Conservation (phyloP, 2,329 filamentous ascomycete genomes). For the Exophiala alcalophila region DNA sequence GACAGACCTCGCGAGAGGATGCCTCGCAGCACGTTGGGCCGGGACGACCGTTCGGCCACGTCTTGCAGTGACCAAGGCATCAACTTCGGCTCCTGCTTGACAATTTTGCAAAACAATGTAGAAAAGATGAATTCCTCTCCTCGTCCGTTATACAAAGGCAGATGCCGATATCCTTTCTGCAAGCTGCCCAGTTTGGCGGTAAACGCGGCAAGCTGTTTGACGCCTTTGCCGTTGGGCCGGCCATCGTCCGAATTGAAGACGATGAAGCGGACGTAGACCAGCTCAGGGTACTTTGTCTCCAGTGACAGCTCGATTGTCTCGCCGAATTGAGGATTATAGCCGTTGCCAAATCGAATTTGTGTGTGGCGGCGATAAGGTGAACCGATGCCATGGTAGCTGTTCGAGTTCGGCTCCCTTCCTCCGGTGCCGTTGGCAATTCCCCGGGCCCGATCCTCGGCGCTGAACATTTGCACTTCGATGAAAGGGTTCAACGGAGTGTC, state of each 20-base stretch:
- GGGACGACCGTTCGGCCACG: conserved; percentile 17
- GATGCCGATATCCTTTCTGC: conserved; percentile 86
- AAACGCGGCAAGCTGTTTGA: conserved; percentile 73
- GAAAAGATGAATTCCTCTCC: conserved; percentile 95
- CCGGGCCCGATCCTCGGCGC: conserved; percentile 86
- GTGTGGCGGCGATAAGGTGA: conserved; percentile 76
- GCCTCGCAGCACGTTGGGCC: conserved; percentile 24
- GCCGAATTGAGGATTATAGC: conserved; percentile 88
- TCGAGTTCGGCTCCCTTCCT: conserved; percentile 61
- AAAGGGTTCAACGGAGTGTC: conserved; percentile 84
- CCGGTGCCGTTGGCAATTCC: conserved; percentile 65
- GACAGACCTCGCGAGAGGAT: conserved; percentile 26
- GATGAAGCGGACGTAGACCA: conserved; percentile 90
- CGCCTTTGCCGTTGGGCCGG: conserved; percentile 63
- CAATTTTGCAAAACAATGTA: conserved; percentile 86
- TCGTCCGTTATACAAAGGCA: conserved; percentile 82
- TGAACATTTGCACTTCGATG: conserved; percentile 90
- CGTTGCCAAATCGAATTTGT: conserved; percentile 77
- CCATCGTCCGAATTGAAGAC: conserved; percentile 84
- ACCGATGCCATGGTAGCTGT: conserved; percentile 64
- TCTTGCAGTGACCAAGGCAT: conserved; percentile 33
- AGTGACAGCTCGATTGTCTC: conserved; percentile 75
- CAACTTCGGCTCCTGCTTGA: conserved; percentile 52
- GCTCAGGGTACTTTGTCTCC: conserved; percentile 88
- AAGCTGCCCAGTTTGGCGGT: conserved; percentile 88